Percentiles rank a stretch among this genome's conserved stretches.
These are phyloP conservation scores for Diaporthe australafricana DNA, from an alignment of 2,329 filamentous ascomycete species.

Conservation along the genomic window DNA sequence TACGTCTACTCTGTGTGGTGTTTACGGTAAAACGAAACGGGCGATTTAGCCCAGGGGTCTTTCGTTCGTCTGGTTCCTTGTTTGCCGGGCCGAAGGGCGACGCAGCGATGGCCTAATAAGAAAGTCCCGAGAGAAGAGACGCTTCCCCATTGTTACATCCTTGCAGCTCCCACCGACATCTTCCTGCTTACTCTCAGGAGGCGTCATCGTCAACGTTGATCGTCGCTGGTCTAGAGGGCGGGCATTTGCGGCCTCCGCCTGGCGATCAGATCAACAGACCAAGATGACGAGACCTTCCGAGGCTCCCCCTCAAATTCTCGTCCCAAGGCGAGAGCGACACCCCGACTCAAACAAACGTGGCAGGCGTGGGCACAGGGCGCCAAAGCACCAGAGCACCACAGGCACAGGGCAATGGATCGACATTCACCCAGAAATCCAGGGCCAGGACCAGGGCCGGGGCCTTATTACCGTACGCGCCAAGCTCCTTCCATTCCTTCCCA, in stretches of 20 bases:
- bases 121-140: background rate
- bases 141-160: background rate
- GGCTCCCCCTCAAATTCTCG: background rate
- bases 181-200: background rate
- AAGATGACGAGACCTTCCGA: slow-evolving; percentile 13
- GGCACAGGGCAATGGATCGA: slow-evolving; percentile 9
- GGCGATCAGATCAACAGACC: slow-evolving; percentile 18
- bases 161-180: background rate
- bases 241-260: slow-evolving; percentile 7
- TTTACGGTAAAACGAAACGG: background rate
- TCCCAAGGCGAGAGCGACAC: background rate
- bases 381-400: no score
- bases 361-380: background rate
- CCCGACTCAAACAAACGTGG: slow-evolving; percentile 12
- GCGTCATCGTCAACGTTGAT: slow-evolving; percentile 13
- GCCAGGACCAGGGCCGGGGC: background rate
- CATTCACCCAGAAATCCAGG: background rate
- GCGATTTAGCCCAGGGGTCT: background rate
- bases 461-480: slow-evolving; percentile 14
- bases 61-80: background rate
- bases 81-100: background rate
- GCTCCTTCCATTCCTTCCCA: slow-evolving; percentile 14
- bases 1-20: background rate
- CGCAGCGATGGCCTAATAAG: background rate
- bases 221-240: background rate